Base-by-base conservation (phyloP, 345 rosid genomes). In the Aquilaria yunnanensis region DNA sequence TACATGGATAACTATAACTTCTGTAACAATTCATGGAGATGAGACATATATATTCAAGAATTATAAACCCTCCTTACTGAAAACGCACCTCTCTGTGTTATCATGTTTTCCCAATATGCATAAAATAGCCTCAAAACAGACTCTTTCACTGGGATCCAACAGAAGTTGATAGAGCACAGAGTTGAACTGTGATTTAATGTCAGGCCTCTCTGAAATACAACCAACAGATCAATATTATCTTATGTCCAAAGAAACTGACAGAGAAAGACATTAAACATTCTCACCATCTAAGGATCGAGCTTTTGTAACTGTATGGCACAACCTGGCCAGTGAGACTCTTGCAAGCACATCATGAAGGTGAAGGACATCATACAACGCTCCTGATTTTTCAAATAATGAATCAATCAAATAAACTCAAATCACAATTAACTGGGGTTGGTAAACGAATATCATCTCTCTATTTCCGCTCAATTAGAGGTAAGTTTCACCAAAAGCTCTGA, bases 301-400 rank as follows among this genome's bases (percentile, higher is more conserved):
- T 79, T 89, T 89, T 48, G 96, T 74, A 75, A 94, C 80, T 54
- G 85, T 64, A 72, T 94, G 93, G 69, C 99, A 94, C 74, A 94
- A 73, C 83, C 84, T 91, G 76, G 96, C 97, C 74, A 94, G 77
- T 68, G 97, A 70, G 61, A 94, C 96, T 83, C 99, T 85, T 53
- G 99, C 99, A 68, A 94, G 96, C 61, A 94, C 99, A 76, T 94
- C 99, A 73, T 91, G 96, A 78, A 94, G 80, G 82, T 94, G 99
- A 65, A 94, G 97, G 70, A 94, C 91, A 84, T 94, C 99, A 72
- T 85, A 97, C 88, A 94, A 76, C 51, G 97, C 96, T 72, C 99
- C 99, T 94, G 88, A 70, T 75, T 61, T 72, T 71, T 48, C 68
- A 49, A 73, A 64, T 16, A 57, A 70, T 45, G 57, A 34, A 34